Percentiles rank a stretch among this genome's conserved stretches.
Conservation (phyloP, 2,329 filamentous ascomycete species). For the Paracoccidioides brasiliensis region DNA sequence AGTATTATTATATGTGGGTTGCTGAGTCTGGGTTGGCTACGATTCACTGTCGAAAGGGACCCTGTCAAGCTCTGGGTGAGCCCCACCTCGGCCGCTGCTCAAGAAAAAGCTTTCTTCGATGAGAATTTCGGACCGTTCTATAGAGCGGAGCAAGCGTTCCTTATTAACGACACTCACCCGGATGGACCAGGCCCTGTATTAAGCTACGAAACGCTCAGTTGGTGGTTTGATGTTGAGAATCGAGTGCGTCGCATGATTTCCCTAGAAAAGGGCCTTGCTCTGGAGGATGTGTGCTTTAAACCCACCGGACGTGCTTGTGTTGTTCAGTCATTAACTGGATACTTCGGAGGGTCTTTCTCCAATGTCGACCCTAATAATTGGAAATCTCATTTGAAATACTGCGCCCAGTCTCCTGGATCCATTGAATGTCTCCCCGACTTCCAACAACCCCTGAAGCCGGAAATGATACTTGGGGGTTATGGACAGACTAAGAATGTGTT, state of each 20-base stretch:
- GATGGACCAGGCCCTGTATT: slow-evolving; percentile 61
- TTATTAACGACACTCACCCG: slow-evolving; percentile 70
- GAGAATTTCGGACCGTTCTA: slow-evolving; percentile 90
- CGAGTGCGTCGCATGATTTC: slow-evolving; percentile 62
- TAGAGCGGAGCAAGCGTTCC: slow-evolving; percentile 80
- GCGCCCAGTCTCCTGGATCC: slow-evolving; percentile 62
- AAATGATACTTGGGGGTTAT: slow-evolving; percentile 76
- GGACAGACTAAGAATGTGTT: slow-evolving; percentile 49
- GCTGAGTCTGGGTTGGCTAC: slow-evolving; percentile 75
- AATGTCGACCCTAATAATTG: slow-evolving; percentile 54
- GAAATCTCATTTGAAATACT: slow-evolving; percentile 58
- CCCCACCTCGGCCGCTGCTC: slow-evolving; percentile 74
- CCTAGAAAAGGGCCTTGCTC: slow-evolving; percentile 49
- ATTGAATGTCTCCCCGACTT: slow-evolving; percentile 70
- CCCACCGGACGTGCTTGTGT: slow-evolving; percentile 82
- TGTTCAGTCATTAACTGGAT: slow-evolving; percentile 81
- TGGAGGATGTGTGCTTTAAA: slow-evolving; percentile 87
- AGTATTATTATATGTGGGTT: slow-evolving; percentile 65
- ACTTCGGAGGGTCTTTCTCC: slow-evolving; percentile 58
- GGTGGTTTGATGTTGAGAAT: slow-evolving; percentile 88
- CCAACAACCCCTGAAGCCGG: slow-evolving; percentile 73
- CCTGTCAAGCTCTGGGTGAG: slow-evolving; percentile 95
- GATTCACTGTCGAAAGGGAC: slow-evolving; percentile 79
- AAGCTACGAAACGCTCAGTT: slow-evolving; percentile 73
- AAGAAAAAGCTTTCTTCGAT: slow-evolving; percentile 92